Base-by-base conservation (phyloP, 2,329 filamentous ascomycete species). In the Juglanconis oblonga region DNA sequence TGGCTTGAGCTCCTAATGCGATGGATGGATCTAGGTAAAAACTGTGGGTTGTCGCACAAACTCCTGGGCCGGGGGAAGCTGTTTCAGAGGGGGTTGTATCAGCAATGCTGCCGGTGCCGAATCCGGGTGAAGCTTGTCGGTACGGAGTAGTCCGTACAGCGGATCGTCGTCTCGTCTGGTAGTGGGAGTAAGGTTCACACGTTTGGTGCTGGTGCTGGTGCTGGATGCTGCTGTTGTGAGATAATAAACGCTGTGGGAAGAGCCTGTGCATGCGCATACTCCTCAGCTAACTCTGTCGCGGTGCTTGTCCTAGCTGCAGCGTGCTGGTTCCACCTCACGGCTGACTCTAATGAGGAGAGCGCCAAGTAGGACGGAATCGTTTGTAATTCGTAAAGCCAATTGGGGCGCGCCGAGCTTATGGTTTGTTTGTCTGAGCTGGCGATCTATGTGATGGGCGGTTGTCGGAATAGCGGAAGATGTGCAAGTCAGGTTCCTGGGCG, bases 61-160 rank as follows among this genome's bases (percentile, higher is more conserved):
- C 55, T 61, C 59, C 63, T 64, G 59, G 64, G 61, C 62, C 60
- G 44, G 63, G 61, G 66, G 62, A 64, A 57, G 62, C 47, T 69
- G 70, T 73, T 72, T 73, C 71, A 72, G 70, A 64, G 65, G 64
- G 62, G 67, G n/a, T 66, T 59, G 69, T 72, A 71, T 71, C 70
- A 69, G 67, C 67, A 70, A 71, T 72, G 70, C 69, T 67, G 64
- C 57, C 40, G 57, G 57, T 62, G 62, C 61, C 58, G 62, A 61
- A 62, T 42, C 64, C 61, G 61, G 62, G 63, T 63, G 66, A 64
- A 64, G 67, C 67, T 66, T 61, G 63, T 31, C 49, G 58, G 61
- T 52, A 56, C 61, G n/a, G n/a, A n/a, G n/a, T n/a, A n/a, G n/a
- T n/a, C n/a, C n/a, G n/a, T n/a, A n/a, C n/a, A 61, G 33, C 53